These are phyloP conservation scores for Dichotomopilus funicola DNA, from an alignment of 2,329 filamentous ascomycete species.

Conservation along the genomic window DNA sequence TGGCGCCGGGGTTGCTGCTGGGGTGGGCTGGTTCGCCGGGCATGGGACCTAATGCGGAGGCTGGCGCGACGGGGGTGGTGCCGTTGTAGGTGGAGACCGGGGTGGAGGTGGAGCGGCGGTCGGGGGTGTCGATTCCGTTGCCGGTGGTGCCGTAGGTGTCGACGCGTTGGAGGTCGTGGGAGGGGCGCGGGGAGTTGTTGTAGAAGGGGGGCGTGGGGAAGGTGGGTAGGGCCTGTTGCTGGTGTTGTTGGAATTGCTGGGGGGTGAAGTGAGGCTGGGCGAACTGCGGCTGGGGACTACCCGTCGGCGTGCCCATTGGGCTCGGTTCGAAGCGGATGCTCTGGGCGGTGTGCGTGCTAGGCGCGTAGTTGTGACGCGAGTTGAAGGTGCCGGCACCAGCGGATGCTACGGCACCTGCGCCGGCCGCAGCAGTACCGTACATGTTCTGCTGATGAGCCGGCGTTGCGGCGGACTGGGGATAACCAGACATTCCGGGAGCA, in stretches of 20 bases:
- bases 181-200: background rate
- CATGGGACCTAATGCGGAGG: conserved; percentile 9
- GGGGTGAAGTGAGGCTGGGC: no score
- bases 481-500: background rate
- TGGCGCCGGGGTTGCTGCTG: background rate
- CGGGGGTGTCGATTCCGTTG: background rate
- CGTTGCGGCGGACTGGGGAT: background rate
- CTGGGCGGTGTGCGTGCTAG: background rate
- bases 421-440: background rate
- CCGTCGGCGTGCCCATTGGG: background rate
- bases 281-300: conserved; percentile 3
- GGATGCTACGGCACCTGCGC: background rate
- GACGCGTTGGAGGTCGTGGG: background rate
- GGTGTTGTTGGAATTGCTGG: background rate
- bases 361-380: background rate
- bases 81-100: conserved; percentile 12
- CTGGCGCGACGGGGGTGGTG: conserved; percentile 6
- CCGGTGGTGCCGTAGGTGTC: background rate
- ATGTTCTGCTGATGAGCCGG: background rate
- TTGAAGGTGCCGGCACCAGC: background rate
- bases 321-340: conserved; percentile 1
- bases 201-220: conserved; percentile 1
- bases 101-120: conserved; percentile 6
- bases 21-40: background rate
- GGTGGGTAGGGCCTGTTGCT: background rate